These are phyloP conservation scores for Aegilops bicornis DNA, from an alignment of 176 grass and related monocot genomes.

Conservation along the genomic window DNA sequence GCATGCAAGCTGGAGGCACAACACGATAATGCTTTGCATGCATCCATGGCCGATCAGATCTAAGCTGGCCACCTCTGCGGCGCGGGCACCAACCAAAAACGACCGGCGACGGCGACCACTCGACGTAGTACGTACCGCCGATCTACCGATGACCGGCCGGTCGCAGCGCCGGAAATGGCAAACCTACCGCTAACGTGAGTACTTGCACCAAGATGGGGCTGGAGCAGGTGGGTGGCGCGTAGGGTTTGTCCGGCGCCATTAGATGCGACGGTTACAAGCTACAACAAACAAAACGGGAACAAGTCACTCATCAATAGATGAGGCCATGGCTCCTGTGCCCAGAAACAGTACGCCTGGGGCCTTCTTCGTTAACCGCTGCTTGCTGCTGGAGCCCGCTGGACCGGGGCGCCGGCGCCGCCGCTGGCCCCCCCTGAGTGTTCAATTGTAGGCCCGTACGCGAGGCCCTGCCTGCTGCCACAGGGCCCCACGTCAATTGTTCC, in stretches of 20 bases:
- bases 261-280: background rate
- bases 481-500: background rate
- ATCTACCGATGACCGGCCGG: no score
- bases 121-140: background rate
- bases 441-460: background rate
- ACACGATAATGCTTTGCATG: background rate
- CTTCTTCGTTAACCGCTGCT: background rate
- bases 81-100: background rate
- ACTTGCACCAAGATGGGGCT: no score
- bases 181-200: no score
- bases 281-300: background rate
- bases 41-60: background rate
- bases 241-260: background rate
- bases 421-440: background rate
- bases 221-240: background rate
- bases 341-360: background rate
- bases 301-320: background rate
- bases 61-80: background rate
- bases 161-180: no score
- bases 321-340: background rate
- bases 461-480: background rate
- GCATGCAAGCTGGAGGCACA: background rate
- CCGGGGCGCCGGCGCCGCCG: background rate
- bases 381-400: background rate
- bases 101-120: background rate